Base-by-base conservation (phyloP, 208 protist species). In the Crithidia thermophila region DNA sequence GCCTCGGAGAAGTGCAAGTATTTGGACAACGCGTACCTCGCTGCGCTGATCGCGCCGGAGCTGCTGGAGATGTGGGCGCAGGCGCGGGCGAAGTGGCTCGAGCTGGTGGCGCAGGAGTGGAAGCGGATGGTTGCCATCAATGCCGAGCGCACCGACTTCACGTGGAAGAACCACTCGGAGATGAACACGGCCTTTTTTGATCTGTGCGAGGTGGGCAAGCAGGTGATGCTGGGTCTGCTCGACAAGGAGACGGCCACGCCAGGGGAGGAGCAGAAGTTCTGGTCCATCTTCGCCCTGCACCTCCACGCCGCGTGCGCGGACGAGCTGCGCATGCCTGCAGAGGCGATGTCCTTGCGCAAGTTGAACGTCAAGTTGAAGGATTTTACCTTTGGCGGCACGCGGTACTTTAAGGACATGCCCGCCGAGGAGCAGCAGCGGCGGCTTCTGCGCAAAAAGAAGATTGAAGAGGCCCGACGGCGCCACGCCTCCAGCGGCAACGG, bases 311-410 rank as follows among this genome's bases (percentile, higher is more conserved):
- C 77, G 3, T 91, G 79, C 59, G 51, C 64, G 18, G 60, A 75
- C 20, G 81, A 88, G 69, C 75, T 93, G 27, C 31, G 70, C 31
- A 92, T 95, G 82, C 88, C 85, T 10, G 23, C 20, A 4, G 79
- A 84, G 11, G 82, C 87, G 16, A 87, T 97, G 51, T 80, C 87
- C 7, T 71, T 97, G 56, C 72, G 57, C 21, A 97, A 97, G 57
- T 73, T 97, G 2, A 95, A 95, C 50, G 85, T 97, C 8, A 97
- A 97, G 71, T 56, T 97, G 39, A 95, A 94, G 67, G 93, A 97
- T 71, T 97, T 85, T 67, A 79, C 80, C 56, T 95, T 95, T 85
- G 93, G 93, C 25, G 90, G 93, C 23, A 94, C 93, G 34, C 83
- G 93, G 23, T 97, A 97, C 63, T 88, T 92, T 58, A 96, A 94